Evolutionary conservation across 2,329 filamentous ascomycete genomes (phyloP), one percentile per base, ranked within the genome.

Genomic region (Colletotrichum horii): DNA sequence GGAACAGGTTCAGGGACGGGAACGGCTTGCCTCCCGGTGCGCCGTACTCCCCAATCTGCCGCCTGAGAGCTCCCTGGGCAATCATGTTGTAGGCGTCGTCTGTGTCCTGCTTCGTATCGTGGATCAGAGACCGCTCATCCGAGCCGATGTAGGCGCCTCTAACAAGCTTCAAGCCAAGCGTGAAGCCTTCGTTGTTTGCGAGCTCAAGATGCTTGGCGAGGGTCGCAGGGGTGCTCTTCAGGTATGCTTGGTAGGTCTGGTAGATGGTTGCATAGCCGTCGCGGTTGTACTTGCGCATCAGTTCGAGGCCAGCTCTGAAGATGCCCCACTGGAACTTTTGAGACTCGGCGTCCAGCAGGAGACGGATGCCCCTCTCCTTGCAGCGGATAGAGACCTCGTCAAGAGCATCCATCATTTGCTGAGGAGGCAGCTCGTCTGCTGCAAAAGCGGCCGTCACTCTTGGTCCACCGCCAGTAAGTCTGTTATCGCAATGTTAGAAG

Each of bases 311-410:
- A 93, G 95, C 96, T 78, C 91, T 89, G 82, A 96, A 93, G 76
- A 97, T 96, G 11, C 95, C 95, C 9, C 90, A 87, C 85, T 98
- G 94, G 38, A 97, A 90, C 71, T 91, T 89, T 73, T 93, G 92
- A 83, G 98, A 95, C 84, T 98, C 96, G 2, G 95, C 96, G 77
- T 97, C 95, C 76, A 97, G 95, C 3, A 98, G 90, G 2, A 98
- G 89, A 3, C 91, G 90, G 3, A 98, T 91, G 24, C 93, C 92
- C 65, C 93, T 92, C 43, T 90, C 87, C 4, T 91, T 89, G 0
- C 95, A 95, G 16, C 94, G 89, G 61, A 92, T 87, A 84, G 95
- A 97, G 77, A 97, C 93, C 62, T 91, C 88, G 78, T 95, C 91
- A 76, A 98, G 94, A n/a, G 94, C 93, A 16, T 89, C 85, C 68